Percentiles rank a stretch among this genome's conserved stretches.
These are phyloP conservation scores for Phytopythium kandeliae DNA, from an alignment of 352 stramenopile species.

Conservation along the genomic window DNA sequence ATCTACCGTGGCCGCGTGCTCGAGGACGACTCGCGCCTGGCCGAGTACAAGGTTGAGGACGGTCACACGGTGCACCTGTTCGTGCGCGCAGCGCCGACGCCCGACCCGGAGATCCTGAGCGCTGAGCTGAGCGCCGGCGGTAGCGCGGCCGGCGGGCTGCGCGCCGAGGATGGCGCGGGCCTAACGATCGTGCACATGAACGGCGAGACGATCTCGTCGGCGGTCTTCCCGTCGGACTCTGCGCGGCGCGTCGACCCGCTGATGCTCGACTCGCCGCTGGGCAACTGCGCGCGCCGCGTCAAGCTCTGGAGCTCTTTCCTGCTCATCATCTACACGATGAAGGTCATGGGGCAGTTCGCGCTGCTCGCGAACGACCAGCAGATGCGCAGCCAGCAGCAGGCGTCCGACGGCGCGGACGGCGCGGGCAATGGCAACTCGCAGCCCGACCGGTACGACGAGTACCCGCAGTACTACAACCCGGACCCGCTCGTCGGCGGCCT, in stretches of 20 bases:
- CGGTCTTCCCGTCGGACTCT: conserved; percentile 81
- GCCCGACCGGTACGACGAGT: conserved; percentile 64
- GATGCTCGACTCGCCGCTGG: conserved; percentile 80
- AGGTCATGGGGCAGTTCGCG: conserved; percentile 84
- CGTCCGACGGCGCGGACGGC: conserved; percentile 21
- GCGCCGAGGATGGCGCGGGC: conserved; percentile 34
- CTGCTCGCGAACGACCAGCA: conserved; percentile 80
- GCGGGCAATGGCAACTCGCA: conserved; percentile 19
- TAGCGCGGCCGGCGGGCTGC: conserved; percentile 10
- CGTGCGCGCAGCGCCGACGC: conserved; percentile 55
- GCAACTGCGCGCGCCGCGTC: conserved; percentile 75
- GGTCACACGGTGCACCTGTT: conserved; percentile 91
- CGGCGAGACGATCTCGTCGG: conserved; percentile 77
- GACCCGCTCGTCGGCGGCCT: conserved; percentile 59
- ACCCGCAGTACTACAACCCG: conserved; percentile 77
- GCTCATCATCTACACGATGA: conserved; percentile 89
- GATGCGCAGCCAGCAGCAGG: conserved; percentile 30
- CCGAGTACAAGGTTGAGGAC: conserved; percentile 87
- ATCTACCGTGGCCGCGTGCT: conserved; percentile 90
- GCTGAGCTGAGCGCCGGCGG: conserved; percentile 27
- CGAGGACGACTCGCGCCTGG: conserved; percentile 67
- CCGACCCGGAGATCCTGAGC: conserved; percentile 51
- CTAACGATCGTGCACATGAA: conserved; percentile 75
- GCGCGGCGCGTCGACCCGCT: conserved; percentile 74
- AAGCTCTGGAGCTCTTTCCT: conserved; percentile 87